Evolutionary conservation across 495 filamentous ascomycete species (phyloP).

Genomic region (Halenospora varia): DNA sequence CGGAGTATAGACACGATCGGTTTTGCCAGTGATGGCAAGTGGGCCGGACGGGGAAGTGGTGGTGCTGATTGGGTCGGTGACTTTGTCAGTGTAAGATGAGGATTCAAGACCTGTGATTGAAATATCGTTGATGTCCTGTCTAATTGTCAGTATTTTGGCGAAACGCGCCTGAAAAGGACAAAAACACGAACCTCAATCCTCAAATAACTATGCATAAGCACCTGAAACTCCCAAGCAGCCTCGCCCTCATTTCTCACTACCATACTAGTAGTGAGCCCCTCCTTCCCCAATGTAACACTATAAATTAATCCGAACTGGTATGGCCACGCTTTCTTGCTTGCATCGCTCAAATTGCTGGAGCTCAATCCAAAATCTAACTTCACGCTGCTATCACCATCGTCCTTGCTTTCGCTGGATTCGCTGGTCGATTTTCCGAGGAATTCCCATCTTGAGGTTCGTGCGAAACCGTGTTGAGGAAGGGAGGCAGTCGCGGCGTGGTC

Average conservation of each 20-base stretch:
- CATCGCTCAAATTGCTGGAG: slow-evolving; percentile 59
- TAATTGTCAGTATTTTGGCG: slow-evolving; percentile 1
- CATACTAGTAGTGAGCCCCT: slow-evolving; percentile 73
- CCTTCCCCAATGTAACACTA: slow-evolving; percentile 75
- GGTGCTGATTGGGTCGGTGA: slow-evolving; percentile 52
- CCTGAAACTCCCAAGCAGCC: slow-evolving; percentile 82
- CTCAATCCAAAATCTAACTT: slow-evolving; percentile 95
- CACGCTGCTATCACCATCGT: slow-evolving; percentile 57
- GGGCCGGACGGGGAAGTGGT: slow-evolving; percentile 25
- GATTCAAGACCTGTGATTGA: slow-evolving; percentile 68
- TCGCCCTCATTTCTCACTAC: slow-evolving; percentile 83
- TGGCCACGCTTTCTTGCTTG: slow-evolving; percentile 65
- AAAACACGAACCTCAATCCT: slow-evolving; percentile 60
- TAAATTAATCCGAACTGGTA: slow-evolving; percentile 88
- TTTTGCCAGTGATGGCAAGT: slow-evolving; percentile 64
- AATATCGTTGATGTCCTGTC: slow-evolving; percentile 69
- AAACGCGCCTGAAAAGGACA: neutral
- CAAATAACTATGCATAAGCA: slow-evolving; percentile 89
- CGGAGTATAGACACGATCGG: slow-evolving; percentile 71
- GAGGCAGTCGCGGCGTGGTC: slow-evolving; percentile 63
- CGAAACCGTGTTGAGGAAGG: slow-evolving; percentile 95
- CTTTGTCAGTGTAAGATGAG: slow-evolving; percentile 78
- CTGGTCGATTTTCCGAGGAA: slow-evolving; percentile 68
- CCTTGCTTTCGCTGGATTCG: slow-evolving; percentile 39
- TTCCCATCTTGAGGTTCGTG: slow-evolving; percentile 76